phyloP scores from a whole-genome alignment of 148 eudicot species.

The Dianthus caryophyllus region DNA sequence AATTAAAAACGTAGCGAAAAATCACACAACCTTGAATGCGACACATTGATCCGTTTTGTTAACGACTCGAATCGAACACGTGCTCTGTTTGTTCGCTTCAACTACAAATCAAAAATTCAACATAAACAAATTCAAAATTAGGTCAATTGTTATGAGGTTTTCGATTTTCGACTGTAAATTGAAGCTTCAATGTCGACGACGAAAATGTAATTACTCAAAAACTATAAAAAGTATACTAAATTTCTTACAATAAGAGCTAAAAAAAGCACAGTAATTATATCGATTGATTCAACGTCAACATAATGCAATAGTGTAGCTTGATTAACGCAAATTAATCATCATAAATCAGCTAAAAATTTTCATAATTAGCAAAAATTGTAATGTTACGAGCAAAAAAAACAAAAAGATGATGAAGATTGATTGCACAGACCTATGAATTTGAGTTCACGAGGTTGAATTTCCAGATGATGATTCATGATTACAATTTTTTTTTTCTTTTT shows the following conservation, averaged over 20 bases:
- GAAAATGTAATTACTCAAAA: no score
- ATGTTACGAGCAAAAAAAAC: no score
- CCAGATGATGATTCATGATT: constrained; percentile 48
- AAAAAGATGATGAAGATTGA: not conserved
- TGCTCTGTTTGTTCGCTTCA: constrained; percentile 74
- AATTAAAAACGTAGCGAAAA: not conserved
- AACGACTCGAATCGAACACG: constrained; percentile 53
- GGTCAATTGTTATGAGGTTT: no score
- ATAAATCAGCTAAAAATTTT: no score
- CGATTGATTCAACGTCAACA: no score
- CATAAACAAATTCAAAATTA: not conserved
- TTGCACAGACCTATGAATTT: constrained; percentile 40
- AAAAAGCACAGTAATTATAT: no score
- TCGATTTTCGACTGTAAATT: no score
- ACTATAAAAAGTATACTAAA: no score
- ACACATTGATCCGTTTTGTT: constrained; percentile 62
- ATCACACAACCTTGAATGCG: constrained; percentile 83
- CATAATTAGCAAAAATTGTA: not conserved
- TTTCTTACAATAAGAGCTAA: no score
- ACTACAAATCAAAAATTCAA: constrained; percentile 30
- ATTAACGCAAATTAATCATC: no score
- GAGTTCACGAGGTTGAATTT: constrained; percentile 61
- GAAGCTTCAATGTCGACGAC: no score
- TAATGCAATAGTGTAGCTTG: no score
- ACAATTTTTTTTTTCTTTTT: constrained; percentile 3